phyloP scores from a whole-genome alignment of 345 rosid species.

The Capsella bursapastoris region DNA sequence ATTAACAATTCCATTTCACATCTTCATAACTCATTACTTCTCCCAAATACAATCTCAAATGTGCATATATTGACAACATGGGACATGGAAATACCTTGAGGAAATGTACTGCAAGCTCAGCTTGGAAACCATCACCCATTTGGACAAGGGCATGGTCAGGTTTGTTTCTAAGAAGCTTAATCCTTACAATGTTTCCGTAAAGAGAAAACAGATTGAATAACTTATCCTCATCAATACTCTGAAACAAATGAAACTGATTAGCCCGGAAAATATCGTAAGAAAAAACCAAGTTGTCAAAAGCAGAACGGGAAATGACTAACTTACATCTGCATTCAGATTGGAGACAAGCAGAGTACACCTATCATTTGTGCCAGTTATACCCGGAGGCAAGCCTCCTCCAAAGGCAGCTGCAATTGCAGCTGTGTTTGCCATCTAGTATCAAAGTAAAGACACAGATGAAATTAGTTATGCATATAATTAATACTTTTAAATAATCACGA shows the following conservation, averaged over 20 bases:
- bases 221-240: slow-evolving; percentile 92
- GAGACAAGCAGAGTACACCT: slow-evolving; percentile 91
- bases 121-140: slow-evolving; percentile 99
- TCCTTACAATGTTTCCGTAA: slow-evolving; percentile 93
- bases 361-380: slow-evolving; percentile 91
- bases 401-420: slow-evolving; percentile 96
- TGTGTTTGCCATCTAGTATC: slow-evolving; percentile 78
- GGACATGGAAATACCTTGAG: slow-evolving; percentile 63
- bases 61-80: neutral
- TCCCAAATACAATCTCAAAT: neutral
- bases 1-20: slow-evolving; percentile 3
- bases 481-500: neutral
- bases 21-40: slow-evolving; percentile 1
- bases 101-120: slow-evolving; percentile 96
- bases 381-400: slow-evolving; percentile 97
- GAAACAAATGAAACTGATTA: slow-evolving; percentile 41
- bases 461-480: neutral
- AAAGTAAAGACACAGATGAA: slow-evolving; percentile 20
- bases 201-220: slow-evolving; percentile 94
- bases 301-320: slow-evolving; percentile 33
- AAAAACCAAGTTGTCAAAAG: slow-evolving; percentile 14
- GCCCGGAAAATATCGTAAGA: slow-evolving; percentile 3
- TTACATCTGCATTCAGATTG: slow-evolving; percentile 88
- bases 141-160: slow-evolving; percentile 98
- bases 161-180: slow-evolving; percentile 91